Conservation (phyloP, 345 rosid species). For the Salix brachista region DNA sequence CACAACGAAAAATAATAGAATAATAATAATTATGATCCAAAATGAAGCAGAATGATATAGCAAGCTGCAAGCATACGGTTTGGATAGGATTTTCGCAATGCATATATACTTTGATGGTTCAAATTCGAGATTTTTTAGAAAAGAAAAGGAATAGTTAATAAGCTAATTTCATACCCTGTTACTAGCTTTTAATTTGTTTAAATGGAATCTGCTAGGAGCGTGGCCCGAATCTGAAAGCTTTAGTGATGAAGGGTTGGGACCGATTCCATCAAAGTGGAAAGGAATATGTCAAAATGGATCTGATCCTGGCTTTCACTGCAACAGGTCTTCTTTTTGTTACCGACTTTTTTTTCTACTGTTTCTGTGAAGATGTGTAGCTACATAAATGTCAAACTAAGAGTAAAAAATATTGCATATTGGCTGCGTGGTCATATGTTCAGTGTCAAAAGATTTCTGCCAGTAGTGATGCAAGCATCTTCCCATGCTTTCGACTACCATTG, state of each 20-base stretch:
- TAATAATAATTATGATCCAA: too few relatives aligned
- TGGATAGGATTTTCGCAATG: too few relatives aligned
- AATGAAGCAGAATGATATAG: too few relatives aligned
- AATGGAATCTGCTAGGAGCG: constrained; percentile 13
- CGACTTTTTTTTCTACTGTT: neutral
- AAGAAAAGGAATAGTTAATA: too few relatives aligned
- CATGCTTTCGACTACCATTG: neutral
- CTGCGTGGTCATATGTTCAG: neutral
- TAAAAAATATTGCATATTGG: neutral
- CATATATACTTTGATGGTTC: too few relatives aligned
- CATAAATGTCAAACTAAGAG: too few relatives aligned
- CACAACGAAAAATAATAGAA: too few relatives aligned
- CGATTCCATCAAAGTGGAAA: constrained; percentile 28
- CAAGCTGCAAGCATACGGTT: too few relatives aligned
- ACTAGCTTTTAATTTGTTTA: neutral
- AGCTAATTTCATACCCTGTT: too few relatives aligned
- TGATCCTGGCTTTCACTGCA: constrained; percentile 20
- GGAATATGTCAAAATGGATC: constrained; percentile 22
- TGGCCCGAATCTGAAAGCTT: constrained; percentile 37
- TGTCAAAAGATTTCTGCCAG: neutral
- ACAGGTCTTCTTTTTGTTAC: constrained; percentile 14
- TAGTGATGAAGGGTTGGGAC: constrained; percentile 27
- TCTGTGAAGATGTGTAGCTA: neutral
- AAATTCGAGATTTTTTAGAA: too few relatives aligned
- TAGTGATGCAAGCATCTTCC: neutral